Base-by-base conservation (phyloP, 371 early-diverging fungal species). In the Mortierella sp. region DNA sequence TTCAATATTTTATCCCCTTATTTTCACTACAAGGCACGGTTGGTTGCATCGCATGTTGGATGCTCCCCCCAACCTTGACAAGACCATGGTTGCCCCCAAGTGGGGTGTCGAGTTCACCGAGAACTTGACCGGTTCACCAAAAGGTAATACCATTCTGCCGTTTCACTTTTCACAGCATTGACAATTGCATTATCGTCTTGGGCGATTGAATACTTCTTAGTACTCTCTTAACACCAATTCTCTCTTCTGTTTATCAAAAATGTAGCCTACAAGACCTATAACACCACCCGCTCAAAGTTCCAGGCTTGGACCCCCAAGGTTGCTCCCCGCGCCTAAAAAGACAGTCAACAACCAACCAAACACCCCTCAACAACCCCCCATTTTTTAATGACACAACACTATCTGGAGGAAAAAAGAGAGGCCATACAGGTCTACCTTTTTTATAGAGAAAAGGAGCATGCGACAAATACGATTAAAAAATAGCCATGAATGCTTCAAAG, bases 1-100 rank as follows among this genome's bases (percentile, higher is more conserved):
- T 5, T 78, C 9, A 55, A 8, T 50, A 8, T 1, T 44, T 52
- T 0, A 7, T 19, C 50, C 54, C 57, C 14, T 42, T 28, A 19
- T 47, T 19, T 57, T 74, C 54, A 63, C 8, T 31, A 73, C 14
- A 55, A 96, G 97, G 98, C 96, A 97, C 91, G 93, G 95, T 84
- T 98, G 99, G 99, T 90, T 98, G 72, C 95, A 94, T 88, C 93
- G 92, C 79, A 91, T 95, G 80, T 93, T 94, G 65, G 96, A 98
- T 89, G 96, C 95, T 80, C 91, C 95, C n/a, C 98, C 98, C 70
- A 93, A 90, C 31, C 88, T 81, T 1, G 88, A 88, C 78, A 78
- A 54, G 82, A 84, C 74, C 78, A 83, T 71, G 90, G 89, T 60
- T 77, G 85, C 45, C 73, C 90, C 57, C 57, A 83, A 52, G 80